Base-by-base conservation (phyloP, 164 flowering plant species). In the Tetracentron sinense region DNA sequence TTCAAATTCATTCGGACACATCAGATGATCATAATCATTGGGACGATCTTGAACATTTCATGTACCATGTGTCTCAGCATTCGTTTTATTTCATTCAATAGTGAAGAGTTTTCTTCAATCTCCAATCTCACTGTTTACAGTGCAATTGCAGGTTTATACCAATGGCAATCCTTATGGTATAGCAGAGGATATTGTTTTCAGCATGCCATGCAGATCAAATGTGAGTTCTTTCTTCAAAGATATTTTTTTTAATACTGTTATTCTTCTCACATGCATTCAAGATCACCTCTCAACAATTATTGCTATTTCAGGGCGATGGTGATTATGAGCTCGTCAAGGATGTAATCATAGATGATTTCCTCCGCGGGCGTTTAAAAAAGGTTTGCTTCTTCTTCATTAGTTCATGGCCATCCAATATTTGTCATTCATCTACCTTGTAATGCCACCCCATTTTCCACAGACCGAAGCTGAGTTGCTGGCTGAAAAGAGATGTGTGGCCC, bases 131-230 rank as follows among this genome's bases (percentile, higher is more conserved):
- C 60, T n/a, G 1, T 54, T 48, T 25, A 29, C 21, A 31, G 29
- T 54, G 60, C n/a, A 28, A 54, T 67, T 76, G 51, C 59, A 94
- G 98, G 98, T 94, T 53, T 88, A 88, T 72, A 89, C 96, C 1
- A 79, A 58, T 72, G 99, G 96, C 49, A 94, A 94, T 76, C 93
- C 99, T 35, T 94, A 94, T 69, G 99, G 99, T 17, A 88, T 91
- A 58, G 94, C 90, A 49, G 95, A 91, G 68, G 97, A 74, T 70
- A 77, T 94, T 66, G 92, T 94, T 63, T 94, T 94, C 82, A 94
- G 99, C 73, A 89, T 94, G 99, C 99, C 99, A 31, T 94, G 99
- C 80, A 81, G 97, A 83, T 94, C 99, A 71, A 80, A 88, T 54
- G 99, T 89, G 64, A 72, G 78, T 68, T 26, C 44, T 29, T 53